Percentiles rank a stretch among this genome's conserved stretches.
phyloP scores from a whole-genome alignment of 345 rosid genomes.

The Salix purpurea region DNA sequence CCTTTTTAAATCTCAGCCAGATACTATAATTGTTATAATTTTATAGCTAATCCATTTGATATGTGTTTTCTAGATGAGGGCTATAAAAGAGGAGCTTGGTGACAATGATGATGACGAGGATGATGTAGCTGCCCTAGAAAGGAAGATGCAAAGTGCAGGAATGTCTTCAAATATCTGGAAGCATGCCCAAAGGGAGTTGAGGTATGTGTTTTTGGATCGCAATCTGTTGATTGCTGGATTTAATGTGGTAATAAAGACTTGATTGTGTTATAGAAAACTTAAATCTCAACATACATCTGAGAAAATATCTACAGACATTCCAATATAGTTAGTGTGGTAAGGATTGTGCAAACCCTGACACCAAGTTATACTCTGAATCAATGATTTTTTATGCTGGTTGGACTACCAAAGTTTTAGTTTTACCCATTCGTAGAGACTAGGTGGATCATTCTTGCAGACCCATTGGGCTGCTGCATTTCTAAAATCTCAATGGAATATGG shows the following conservation, averaged over 20 bases:
- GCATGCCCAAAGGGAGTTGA: conserved; percentile 93
- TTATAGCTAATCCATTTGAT: conserved; percentile 13
- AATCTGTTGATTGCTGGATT: not conserved
- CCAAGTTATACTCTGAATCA: not conserved
- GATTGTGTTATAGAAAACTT: not conserved
- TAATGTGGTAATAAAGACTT: not conserved
- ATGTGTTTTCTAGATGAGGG: conserved; percentile 70
- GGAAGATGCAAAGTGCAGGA: conserved; percentile 94
- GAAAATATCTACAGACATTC: not conserved
- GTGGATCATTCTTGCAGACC: not conserved
- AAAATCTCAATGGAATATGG: not conserved
- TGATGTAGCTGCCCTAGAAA: conserved; percentile 89
- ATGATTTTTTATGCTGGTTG: not conserved
- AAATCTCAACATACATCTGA: not conserved
- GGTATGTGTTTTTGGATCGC: conserved; percentile 40
- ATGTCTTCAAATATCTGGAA: conserved; percentile 96
- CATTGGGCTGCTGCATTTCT: not conserved
- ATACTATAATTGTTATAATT: conserved; percentile 5
- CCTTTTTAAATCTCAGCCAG: not conserved
- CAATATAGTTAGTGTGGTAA: not conserved
- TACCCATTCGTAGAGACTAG: not conserved
- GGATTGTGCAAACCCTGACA: not conserved
- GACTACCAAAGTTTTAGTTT: not conserved
- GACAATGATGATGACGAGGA: conserved; percentile 98
- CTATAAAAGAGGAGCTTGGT: conserved; percentile 98